A percentile compares a stretch with the other conserved stretches of the same genome.
Evolutionary conservation across 257 asterid genomes (phyloP).

Genomic region (Solanum sitiens): DNA sequence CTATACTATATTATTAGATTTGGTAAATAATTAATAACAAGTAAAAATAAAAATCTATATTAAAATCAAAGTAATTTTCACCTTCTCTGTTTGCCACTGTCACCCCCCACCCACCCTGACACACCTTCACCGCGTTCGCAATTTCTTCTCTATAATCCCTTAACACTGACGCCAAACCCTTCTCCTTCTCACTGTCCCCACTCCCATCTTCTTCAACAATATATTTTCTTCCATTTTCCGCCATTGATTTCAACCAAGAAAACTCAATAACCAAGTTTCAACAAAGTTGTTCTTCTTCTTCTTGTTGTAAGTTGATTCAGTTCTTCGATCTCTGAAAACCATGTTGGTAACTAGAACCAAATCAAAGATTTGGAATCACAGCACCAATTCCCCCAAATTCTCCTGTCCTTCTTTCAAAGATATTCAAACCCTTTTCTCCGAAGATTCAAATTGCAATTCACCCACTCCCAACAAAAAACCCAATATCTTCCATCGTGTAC

Average conservation of each 20-base stretch:
- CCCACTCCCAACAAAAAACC: constrained; percentile 14
- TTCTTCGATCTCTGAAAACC: constrained; percentile 12
- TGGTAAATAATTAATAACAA: neutral
- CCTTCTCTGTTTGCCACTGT: neutral
- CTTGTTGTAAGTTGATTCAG: neutral
- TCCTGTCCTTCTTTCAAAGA: constrained; percentile 81
- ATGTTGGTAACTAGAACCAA: constrained; percentile 79
- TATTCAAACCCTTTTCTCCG: constrained; percentile 50
- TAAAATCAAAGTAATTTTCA: neutral
- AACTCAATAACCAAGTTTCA: neutral
- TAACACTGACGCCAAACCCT: neutral
- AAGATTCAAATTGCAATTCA: constrained; percentile 5
- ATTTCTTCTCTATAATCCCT: neutral
- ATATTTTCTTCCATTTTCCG: neutral
- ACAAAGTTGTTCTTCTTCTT: neutral
- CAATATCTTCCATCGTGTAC: constrained; percentile 62
- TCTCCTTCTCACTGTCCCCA: neutral
- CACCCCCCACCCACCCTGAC: neutral
- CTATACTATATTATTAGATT: no score
- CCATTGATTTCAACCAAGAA: neutral
- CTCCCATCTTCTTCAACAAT: neutral
- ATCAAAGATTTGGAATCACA: constrained; percentile 39
- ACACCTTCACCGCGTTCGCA: neutral
- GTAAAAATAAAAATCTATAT: neutral
- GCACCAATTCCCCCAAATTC: constrained; percentile 45